phyloP scores from a whole-genome alignment of 148 eudicot genomes.

The Amaranthus palmeri region DNA sequence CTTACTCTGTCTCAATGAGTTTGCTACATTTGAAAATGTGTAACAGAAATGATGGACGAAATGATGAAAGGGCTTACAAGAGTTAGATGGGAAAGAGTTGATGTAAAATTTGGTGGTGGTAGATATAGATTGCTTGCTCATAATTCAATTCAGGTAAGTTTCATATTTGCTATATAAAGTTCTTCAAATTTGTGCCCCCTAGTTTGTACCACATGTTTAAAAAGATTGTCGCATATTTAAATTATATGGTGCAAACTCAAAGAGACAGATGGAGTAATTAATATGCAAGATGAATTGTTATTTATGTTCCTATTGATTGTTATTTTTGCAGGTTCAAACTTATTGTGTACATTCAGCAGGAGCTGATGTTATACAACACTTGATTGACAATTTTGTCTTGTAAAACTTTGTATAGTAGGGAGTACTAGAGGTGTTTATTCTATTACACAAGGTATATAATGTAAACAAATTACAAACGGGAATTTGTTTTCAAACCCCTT shows the following conservation, averaged over 20 bases:
- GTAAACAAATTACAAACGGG: too few relatives aligned
- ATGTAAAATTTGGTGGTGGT: constrained; percentile 73
- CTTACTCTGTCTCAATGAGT: background rate
- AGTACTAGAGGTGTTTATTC: too few relatives aligned
- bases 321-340: constrained; percentile 36
- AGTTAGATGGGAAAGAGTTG: constrained; percentile 83
- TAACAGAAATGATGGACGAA: constrained; percentile 43
- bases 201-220: too few relatives aligned
- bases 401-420: constrained; percentile 11
- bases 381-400: constrained; percentile 47
- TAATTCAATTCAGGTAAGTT: constrained; percentile 75
- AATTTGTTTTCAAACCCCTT: too few relatives aligned
- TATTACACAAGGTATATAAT: too few relatives aligned
- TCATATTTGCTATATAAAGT: constrained; percentile 1
- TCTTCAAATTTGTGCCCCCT: too few relatives aligned
- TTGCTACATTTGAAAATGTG: background rate
- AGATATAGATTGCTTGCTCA: constrained; percentile 74
- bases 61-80: constrained; percentile 67
- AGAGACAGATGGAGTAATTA: too few relatives aligned
- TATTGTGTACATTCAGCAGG: constrained; percentile 35
- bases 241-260: background rate
- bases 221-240: background rate
- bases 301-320: background rate
- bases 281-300: background rate
- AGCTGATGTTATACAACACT: constrained; percentile 49